phyloP scores from a whole-genome alignment of 805 yeast genomes.

The Yamadazyma olivae region DNA sequence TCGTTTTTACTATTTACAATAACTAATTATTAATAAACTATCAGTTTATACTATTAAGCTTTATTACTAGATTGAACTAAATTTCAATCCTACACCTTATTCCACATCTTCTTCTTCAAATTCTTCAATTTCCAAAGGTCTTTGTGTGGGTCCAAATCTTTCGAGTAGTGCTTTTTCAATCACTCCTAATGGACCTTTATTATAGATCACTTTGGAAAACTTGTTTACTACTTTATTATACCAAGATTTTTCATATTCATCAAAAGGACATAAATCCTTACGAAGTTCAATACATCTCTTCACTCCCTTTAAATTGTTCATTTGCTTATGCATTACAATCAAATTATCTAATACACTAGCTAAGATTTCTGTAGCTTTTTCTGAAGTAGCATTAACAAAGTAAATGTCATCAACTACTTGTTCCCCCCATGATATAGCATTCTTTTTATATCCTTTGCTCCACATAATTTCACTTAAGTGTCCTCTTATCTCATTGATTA shows the following conservation, averaged over 20 bases:
- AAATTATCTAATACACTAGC: slow-evolving; percentile 29
- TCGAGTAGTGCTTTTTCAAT: slow-evolving; percentile 38
- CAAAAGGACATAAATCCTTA: slow-evolving; percentile 23
- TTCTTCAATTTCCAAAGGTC: slow-evolving; percentile 37
- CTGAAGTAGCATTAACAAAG: slow-evolving; percentile 23
- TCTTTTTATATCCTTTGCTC: slow-evolving; percentile 35
- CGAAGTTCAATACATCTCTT: slow-evolving; percentile 26
- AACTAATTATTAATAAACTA: too few relatives aligned
- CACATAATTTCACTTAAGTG: slow-evolving; percentile 42
- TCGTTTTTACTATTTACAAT: too few relatives aligned
- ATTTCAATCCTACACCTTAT: slow-evolving; percentile 15
- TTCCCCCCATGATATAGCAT: slow-evolving; percentile 41
- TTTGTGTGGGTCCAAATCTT: slow-evolving; percentile 33
- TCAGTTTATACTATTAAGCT: too few relatives aligned
- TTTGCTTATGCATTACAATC: slow-evolving; percentile 26
- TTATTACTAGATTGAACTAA: neutral
- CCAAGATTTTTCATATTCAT: slow-evolving; percentile 21
- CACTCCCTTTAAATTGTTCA: slow-evolving; percentile 20
- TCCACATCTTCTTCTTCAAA: slow-evolving; percentile 41
- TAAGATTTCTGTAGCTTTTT: slow-evolving; percentile 27
- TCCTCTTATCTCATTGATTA: slow-evolving; percentile 31
- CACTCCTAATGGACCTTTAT: slow-evolving; percentile 41
- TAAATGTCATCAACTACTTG: slow-evolving; percentile 37
- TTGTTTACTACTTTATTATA: slow-evolving; percentile 31
- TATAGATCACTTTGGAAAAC: slow-evolving; percentile 36